phyloP scores from a whole-genome alignment of 176 grass and related monocot genomes.

The Oryza longistaminata region DNA sequence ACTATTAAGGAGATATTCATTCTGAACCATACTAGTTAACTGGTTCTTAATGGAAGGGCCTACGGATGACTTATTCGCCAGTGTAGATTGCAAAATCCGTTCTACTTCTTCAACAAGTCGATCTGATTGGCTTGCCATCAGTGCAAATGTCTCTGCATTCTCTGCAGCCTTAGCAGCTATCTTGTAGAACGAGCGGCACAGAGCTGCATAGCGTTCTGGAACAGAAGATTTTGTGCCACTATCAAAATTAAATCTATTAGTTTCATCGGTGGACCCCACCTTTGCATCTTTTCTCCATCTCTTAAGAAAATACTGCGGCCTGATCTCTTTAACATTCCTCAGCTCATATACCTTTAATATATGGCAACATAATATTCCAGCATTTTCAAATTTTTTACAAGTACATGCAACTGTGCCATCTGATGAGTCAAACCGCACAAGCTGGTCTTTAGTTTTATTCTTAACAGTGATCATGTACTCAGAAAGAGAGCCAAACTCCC shows the following conservation, averaged over 20 bases:
- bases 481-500: constrained; percentile 65
- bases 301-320: constrained; percentile 66
- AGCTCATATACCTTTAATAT: constrained; percentile 83
- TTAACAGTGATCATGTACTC: constrained; percentile 69
- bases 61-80: constrained; percentile 54
- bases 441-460: constrained; percentile 66
- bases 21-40: constrained; percentile 45
- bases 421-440: constrained; percentile 74
- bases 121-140: constrained; percentile 70
- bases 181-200: constrained; percentile 73
- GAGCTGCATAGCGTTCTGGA: constrained; percentile 57
- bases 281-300: constrained; percentile 94
- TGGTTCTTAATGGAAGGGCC: constrained; percentile 49
- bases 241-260: constrained; percentile 48
- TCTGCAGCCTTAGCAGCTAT: constrained; percentile 83
- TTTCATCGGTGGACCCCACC: constrained; percentile 36
- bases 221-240: constrained; percentile 42
- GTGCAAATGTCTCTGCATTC: constrained; percentile 60
- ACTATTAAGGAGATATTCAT: constrained; percentile 46
- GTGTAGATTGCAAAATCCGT: constrained; percentile 48
- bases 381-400: constrained; percentile 78
- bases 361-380: constrained; percentile 86
- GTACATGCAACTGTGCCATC: constrained; percentile 70
- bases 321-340: constrained; percentile 74
- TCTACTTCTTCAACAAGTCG: constrained; percentile 75